phyloP scores from a whole-genome alignment of 2,329 filamentous ascomycete genomes.

The Fusarium scirpi region DNA sequence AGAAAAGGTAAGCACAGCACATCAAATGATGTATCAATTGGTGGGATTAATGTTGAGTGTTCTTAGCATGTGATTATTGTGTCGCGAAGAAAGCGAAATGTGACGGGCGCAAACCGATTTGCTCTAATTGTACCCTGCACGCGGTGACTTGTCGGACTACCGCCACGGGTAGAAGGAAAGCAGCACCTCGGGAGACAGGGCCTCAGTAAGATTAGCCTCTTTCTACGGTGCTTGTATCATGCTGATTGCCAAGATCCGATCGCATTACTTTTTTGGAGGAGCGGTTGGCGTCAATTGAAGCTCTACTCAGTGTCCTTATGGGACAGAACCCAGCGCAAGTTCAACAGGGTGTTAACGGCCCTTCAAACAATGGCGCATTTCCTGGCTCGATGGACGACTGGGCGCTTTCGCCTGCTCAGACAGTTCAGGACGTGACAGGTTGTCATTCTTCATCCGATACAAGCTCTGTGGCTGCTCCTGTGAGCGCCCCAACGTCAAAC shows the following conservation, averaged over 20 bases:
- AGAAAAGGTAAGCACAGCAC: conserved; percentile 29
- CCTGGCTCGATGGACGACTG: background rate
- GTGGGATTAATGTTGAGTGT: background rate
- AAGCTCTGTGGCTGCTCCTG: background rate
- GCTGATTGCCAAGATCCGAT: conserved; percentile 19
- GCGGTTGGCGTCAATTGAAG: conserved; percentile 37
- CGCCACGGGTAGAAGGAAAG: conserved; percentile 11
- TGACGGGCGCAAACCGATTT: conserved; percentile 53
- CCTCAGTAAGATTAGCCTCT: background rate
- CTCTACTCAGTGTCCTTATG: conserved; percentile 17
- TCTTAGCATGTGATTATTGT: conserved; percentile 53
- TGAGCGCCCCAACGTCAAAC: background rate
- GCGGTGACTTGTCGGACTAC: conserved; percentile 48
- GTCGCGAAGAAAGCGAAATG: conserved; percentile 57
- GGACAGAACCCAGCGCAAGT: background rate
- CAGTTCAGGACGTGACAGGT: background rate
- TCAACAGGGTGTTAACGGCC: background rate
- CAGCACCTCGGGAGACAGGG: conserved; percentile 2
- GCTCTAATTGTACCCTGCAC: conserved; percentile 56
- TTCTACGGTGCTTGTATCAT: background rate
- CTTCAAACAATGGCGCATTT: background rate
- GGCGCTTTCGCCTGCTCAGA: background rate
- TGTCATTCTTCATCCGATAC: background rate
- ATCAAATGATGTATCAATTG: too few relatives aligned
- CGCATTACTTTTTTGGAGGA: conserved; percentile 34